Conservation (phyloP, 768 basidiomycete species). For the Boletus pseudopeckii region DNA sequence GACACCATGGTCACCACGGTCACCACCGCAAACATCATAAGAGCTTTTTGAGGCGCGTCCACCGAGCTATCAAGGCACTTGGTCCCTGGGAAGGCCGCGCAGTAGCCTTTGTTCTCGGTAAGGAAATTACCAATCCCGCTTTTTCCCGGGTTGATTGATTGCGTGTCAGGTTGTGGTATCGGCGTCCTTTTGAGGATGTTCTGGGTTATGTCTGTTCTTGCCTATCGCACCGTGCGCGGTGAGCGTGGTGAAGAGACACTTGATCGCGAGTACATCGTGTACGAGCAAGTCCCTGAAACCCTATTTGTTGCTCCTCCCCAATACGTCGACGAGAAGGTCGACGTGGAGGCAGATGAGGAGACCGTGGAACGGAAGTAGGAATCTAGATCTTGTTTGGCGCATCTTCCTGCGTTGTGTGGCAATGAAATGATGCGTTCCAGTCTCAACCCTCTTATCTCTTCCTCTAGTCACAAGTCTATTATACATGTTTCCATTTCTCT, state of each 20-base stretch:
- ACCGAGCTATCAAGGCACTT: slow-evolving; percentile 61
- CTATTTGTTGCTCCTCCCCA: slow-evolving; percentile 51
- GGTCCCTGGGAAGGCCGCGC: slow-evolving; percentile 82
- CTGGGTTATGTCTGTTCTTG: slow-evolving; percentile 65
- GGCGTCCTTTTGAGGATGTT: slow-evolving; percentile 81
- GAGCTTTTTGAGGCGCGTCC: slow-evolving; percentile 59
- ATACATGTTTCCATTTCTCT: background rate
- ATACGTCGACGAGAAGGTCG: slow-evolving; percentile 57
- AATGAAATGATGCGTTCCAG: background rate
- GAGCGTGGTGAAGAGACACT: slow-evolving; percentile 42
- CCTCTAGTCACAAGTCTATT: slow-evolving; percentile 6
- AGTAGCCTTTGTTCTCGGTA: slow-evolving; percentile 80
- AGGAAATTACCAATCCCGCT: slow-evolving; percentile 19
- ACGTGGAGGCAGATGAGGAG: slow-evolving; percentile 10
- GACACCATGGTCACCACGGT: slow-evolving; percentile 21
- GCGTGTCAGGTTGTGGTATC: slow-evolving; percentile 65
- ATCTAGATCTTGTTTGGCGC: background rate
- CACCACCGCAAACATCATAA: slow-evolving; percentile 31
- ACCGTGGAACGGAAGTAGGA: slow-evolving; percentile 18
- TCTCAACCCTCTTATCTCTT: background rate
- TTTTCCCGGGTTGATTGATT: background rate
- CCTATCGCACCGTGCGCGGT: slow-evolving; percentile 53
- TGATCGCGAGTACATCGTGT: slow-evolving; percentile 39
- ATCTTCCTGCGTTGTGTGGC: background rate
- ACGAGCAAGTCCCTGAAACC: slow-evolving; percentile 47